phyloP scores from a whole-genome alignment of 306 rosid species.

The Mucuna pruriens region DNA sequence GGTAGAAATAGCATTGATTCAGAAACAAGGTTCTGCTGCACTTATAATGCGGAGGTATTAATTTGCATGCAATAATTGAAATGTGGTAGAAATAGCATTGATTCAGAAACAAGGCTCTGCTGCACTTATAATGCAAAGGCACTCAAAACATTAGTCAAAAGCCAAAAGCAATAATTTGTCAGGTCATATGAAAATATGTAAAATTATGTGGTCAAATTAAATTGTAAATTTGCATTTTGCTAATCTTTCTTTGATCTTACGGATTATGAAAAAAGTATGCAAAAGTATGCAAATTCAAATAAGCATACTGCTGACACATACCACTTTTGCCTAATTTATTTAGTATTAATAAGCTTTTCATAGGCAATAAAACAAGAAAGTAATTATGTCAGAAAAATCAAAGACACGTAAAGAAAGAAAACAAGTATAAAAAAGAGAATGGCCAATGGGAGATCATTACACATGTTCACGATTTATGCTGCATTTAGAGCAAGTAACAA shows the following conservation, averaged over 20 bases:
- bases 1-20: constrained; percentile 29
- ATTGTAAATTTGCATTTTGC: neutral
- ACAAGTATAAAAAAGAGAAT: neutral
- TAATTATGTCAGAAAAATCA: neutral
- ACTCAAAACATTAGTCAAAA: neutral
- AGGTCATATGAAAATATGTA: constrained; percentile 6
- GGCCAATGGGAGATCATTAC: constrained; percentile 51
- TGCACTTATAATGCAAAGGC: neutral
- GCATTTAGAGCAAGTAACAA: constrained; percentile 61
- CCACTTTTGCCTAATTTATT: neutral
- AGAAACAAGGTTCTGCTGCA: constrained; percentile 26
- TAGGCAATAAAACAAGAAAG: neutral
- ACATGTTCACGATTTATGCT: constrained; percentile 46
- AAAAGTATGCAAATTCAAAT: constrained; percentile 27
- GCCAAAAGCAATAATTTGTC: constrained; percentile 9
- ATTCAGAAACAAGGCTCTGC: constrained; percentile 30
- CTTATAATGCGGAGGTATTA: neutral
- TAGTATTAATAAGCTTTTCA: neutral
- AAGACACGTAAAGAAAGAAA: neutral
- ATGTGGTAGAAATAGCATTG: constrained; percentile 24
- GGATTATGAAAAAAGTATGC: neutral
- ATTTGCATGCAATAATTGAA: constrained; percentile 71
- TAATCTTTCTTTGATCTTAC: neutral
- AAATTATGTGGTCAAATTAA: constrained; percentile 18
- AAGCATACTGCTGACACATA: neutral